Conservation (phyloP, 257 asterid species). For the Verbena officinalis region DNA sequence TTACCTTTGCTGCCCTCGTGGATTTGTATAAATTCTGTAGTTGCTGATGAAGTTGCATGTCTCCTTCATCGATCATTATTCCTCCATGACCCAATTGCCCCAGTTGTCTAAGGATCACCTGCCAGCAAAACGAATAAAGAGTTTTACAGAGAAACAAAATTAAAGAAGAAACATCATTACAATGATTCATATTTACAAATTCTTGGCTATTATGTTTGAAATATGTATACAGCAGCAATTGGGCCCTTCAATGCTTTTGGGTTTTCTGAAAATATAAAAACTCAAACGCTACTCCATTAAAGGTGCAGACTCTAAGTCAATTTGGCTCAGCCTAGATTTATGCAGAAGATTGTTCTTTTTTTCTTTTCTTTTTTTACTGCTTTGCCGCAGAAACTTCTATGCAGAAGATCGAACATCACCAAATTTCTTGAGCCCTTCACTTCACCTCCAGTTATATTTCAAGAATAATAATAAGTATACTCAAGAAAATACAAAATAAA, state of each 20-base stretch:
- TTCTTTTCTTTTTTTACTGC: background rate
- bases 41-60: constrained; percentile 64
- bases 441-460: background rate
- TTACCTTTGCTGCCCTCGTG: constrained; percentile 91
- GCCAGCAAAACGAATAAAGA: constrained; percentile 26
- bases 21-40: constrained; percentile 83
- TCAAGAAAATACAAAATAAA: background rate
- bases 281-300: background rate
- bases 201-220: too few relatives aligned
- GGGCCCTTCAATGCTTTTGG: background rate
- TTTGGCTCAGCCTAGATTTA: background rate
- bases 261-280: background rate
- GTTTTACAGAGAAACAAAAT: constrained; percentile 3
- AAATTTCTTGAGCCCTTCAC: constrained; percentile 1
- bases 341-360: background rate
- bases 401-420: too few relatives aligned
- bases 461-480: background rate
- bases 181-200: too few relatives aligned
- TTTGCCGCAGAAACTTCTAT: too few relatives aligned
- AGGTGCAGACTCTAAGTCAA: background rate
- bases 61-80: constrained; percentile 72
- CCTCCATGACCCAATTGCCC: constrained; percentile 90
- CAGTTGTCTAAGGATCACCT: constrained; percentile 88
- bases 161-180: background rate
- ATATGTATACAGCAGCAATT: background rate